These are phyloP conservation scores for Ascodesmis nigricans DNA, from an alignment of 495 filamentous ascomycete genomes.

Conservation along the genomic window DNA sequence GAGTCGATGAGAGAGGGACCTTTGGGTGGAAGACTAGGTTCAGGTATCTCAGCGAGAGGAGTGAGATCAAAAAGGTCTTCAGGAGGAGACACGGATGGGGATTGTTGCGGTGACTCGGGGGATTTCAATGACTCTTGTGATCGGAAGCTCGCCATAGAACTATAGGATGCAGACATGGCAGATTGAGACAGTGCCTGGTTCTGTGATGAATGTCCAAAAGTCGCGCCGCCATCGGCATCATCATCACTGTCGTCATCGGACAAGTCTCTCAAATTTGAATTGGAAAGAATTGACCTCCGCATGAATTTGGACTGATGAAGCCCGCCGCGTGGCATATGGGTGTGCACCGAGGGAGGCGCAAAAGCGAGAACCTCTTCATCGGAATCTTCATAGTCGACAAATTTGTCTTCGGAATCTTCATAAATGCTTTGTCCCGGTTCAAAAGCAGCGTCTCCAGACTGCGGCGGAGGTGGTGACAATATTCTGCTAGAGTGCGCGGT, in stretches of 20 bases:
- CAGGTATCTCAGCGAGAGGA: slow-evolving; percentile 5
- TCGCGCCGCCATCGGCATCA: slow-evolving; percentile 12
- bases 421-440: not conserved
- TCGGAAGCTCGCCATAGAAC: too few relatives aligned
- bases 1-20: slow-evolving; percentile 28
- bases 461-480: too few relatives aligned
- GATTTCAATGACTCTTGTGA: too few relatives aligned
- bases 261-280: slow-evolving; percentile 9
- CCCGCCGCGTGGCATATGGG: not conserved
- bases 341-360: slow-evolving; percentile 10
- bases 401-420: slow-evolving; percentile 7
- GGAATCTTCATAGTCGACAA: slow-evolving; percentile 16
- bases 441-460: too few relatives aligned
- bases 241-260: slow-evolving; percentile 16
- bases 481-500: too few relatives aligned
- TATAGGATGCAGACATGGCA: not conserved
- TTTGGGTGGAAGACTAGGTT: slow-evolving; percentile 4
- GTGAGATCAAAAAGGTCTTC: slow-evolving; percentile 16
- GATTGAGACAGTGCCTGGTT: slow-evolving; percentile 1
- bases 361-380: slow-evolving; percentile 19
- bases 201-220: slow-evolving; percentile 7
- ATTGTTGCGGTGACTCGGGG: too few relatives aligned
- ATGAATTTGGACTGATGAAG: slow-evolving; percentile 1
- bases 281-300: not conserved
- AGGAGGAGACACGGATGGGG: too few relatives aligned